These are phyloP conservation scores for Sclerotinia trifoliorum DNA, from an alignment of 2,329 filamentous ascomycete species.

Conservation along the genomic window DNA sequence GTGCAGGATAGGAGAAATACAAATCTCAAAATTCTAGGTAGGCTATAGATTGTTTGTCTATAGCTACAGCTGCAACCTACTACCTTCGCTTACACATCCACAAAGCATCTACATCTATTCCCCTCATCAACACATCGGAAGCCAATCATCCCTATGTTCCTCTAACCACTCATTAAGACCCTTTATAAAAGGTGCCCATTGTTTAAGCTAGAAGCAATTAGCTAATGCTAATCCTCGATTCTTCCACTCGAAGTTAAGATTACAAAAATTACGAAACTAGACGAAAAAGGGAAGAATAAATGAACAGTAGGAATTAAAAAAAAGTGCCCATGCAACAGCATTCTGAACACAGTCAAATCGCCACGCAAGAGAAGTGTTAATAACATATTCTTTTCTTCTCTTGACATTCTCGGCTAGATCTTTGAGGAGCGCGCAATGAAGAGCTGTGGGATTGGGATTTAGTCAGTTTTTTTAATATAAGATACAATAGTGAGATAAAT, in stretches of 20 bases:
- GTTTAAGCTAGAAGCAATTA: not conserved
- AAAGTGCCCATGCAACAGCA: not conserved
- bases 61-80: no score
- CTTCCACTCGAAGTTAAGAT: no score
- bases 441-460: not conserved
- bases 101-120: no score
- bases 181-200: not conserved
- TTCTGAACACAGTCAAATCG: not conserved
- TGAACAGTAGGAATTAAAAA: not conserved
- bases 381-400: not conserved
- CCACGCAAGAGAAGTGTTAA: not conserved
- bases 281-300: no score
- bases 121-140: not conserved
- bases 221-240: not conserved
- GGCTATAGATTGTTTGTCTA: no score
- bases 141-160: not conserved
- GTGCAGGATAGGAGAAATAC: no score
- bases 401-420: not conserved
- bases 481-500: not conserved
- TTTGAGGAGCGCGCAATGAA: not conserved
- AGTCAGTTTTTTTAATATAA: not conserved
- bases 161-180: not conserved
- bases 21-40: no score
- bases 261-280: no score
- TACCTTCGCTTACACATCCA: no score